phyloP scores from a whole-genome alignment of 2,329 filamentous ascomycete species.

The Calonectria honghensis region DNA sequence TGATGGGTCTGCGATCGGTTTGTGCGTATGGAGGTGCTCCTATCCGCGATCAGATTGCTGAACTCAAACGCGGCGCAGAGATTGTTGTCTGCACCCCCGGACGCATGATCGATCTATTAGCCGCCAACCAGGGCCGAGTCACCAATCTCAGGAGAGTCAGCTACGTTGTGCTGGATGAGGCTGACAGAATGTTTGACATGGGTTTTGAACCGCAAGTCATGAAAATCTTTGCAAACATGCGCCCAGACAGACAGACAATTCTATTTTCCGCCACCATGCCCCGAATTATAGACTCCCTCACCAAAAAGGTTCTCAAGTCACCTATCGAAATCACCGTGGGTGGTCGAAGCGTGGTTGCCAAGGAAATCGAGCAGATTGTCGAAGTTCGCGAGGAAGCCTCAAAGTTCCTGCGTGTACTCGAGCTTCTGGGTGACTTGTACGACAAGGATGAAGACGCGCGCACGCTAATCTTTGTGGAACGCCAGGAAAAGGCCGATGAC shows the following conservation, averaged over 20 bases:
- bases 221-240: constrained; percentile 94
- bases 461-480: constrained; percentile 92
- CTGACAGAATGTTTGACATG: constrained; percentile 99
- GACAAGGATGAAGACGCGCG: constrained; percentile 92
- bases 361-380: constrained; percentile 94
- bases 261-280: constrained; percentile 98
- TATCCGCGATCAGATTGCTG: constrained; percentile 97
- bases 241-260: constrained; percentile 94
- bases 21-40: constrained; percentile 96
- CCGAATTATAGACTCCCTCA: constrained; percentile 91
- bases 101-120: constrained; percentile 94
- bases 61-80: constrained; percentile 95
- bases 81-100: constrained; percentile 97
- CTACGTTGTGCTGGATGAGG: constrained; percentile 97
- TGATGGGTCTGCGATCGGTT: constrained; percentile 87
- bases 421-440: constrained; percentile 91
- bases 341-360: constrained; percentile 89
- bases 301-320: constrained; percentile 89
- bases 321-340: constrained; percentile 96
- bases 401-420: constrained; percentile 89
- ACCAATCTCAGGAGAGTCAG: constrained; percentile 92
- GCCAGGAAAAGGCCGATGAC: constrained; percentile 91
- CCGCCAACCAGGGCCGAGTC: constrained; percentile 94
- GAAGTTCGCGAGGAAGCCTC: constrained; percentile 88
- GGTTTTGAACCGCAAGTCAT: constrained; percentile 98